These are phyloP conservation scores for Gyromitra esculenta DNA, from an alignment of 2,329 filamentous ascomycete species.

Conservation along the genomic window DNA sequence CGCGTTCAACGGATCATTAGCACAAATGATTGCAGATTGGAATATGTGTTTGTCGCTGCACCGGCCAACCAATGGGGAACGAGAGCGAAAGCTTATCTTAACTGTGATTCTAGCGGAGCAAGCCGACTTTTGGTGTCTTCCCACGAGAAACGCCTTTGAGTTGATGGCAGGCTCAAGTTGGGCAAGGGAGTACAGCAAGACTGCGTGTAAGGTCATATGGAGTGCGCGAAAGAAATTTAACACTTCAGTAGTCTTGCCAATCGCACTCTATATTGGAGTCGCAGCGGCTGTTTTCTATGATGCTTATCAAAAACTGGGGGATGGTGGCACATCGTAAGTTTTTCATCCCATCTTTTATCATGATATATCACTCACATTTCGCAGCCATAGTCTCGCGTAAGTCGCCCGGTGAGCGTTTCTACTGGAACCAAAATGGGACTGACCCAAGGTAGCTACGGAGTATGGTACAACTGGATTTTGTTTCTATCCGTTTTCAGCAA, in stretches of 20 bases:
- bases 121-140: slow-evolving; percentile 33
- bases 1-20: slow-evolving; percentile 54
- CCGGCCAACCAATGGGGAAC: slow-evolving; percentile 28
- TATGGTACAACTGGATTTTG: slow-evolving; percentile 56
- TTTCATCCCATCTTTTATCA: not conserved
- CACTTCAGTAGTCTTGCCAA: slow-evolving; percentile 53
- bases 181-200: slow-evolving; percentile 53
- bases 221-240: slow-evolving; percentile 55
- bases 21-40: slow-evolving; percentile 51
- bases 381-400: slow-evolving; percentile 53
- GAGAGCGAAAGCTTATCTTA: slow-evolving; percentile 48
- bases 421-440: not conserved
- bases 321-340: slow-evolving; percentile 54
- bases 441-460: slow-evolving; percentile 46
- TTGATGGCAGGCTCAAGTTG: slow-evolving; percentile 51
- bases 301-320: slow-evolving; percentile 53
- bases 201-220: slow-evolving; percentile 53
- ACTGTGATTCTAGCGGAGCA: slow-evolving; percentile 52
- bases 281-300: slow-evolving; percentile 53
- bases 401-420: not conserved
- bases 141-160: slow-evolving; percentile 47
- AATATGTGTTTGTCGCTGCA: slow-evolving; percentile 43
- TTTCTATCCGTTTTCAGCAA: slow-evolving; percentile 54
- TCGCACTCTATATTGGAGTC: slow-evolving; percentile 54
- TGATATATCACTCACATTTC: slow-evolving; percentile 33